These are phyloP conservation scores for Yamagishiella unicocca DNA, from an alignment of 139 green algal species.

Conservation along the genomic window DNA sequence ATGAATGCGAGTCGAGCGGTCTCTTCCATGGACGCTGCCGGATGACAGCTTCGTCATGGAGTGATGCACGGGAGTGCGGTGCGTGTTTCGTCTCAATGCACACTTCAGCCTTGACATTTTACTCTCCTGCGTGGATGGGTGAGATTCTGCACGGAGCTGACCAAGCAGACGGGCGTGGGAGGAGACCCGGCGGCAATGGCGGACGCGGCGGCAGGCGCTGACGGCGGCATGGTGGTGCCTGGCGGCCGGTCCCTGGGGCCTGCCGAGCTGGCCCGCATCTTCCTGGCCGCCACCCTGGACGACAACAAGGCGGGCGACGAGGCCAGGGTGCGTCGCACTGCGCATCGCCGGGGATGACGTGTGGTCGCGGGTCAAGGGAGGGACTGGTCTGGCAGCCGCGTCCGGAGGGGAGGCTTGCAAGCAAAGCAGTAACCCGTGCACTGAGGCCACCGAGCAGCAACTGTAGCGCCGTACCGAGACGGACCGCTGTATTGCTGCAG, in stretches of 20 bases:
- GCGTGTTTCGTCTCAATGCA: no score
- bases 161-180: slow-evolving; percentile 21
- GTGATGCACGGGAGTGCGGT: no score
- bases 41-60: no score
- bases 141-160: slow-evolving; percentile 65
- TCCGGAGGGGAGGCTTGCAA: background rate
- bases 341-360: background rate
- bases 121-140: no score
- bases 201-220: background rate
- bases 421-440: background rate
- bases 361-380: background rate
- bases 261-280: slow-evolving; percentile 72
- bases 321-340: slow-evolving; percentile 2
- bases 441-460: no score
- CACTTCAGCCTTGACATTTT: no score
- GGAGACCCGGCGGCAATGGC: background rate
- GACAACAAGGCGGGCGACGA: slow-evolving; percentile 50
- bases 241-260: slow-evolving; percentile 53
- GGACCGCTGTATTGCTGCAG: no score
- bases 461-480: no score
- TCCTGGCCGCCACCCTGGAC: slow-evolving; percentile 56
- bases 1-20: no score
- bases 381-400: background rate
- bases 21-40: no score
- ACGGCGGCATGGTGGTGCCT: slow-evolving; percentile 38